phyloP scores from a whole-genome alignment of 2,329 filamentous ascomycete species.

The Clonostachys chloroleuca region DNA sequence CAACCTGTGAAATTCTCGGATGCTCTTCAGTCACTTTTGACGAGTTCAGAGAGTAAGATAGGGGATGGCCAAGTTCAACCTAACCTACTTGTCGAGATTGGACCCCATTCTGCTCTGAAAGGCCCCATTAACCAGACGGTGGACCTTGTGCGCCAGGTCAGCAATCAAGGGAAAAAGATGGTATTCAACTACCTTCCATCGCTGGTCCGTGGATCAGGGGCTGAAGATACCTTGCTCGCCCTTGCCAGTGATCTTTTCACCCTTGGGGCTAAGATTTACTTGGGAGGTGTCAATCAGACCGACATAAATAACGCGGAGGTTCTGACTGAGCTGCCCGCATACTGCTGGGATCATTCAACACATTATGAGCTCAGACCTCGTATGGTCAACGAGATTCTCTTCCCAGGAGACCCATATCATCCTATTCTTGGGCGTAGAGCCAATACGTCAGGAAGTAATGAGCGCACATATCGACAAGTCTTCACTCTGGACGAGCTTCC shows the following conservation, averaged over 20 bases:
- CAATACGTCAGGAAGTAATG: too few relatives aligned
- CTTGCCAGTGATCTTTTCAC: constrained; percentile 32
- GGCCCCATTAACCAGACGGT: constrained; percentile 24
- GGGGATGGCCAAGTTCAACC: too few relatives aligned
- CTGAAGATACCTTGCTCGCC: constrained; percentile 8
- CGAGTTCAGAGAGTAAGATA: neutral
- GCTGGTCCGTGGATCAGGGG: constrained; percentile 6
- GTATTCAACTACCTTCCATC: constrained; percentile 5
- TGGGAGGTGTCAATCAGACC: constrained; percentile 32
- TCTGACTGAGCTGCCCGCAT: constrained; percentile 33
- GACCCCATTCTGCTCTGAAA: constrained; percentile 29
- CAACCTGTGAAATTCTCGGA: constrained; percentile 1
- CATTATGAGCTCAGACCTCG: constrained; percentile 15
- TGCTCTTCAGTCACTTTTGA: neutral
- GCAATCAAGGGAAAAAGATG: constrained; percentile 14
- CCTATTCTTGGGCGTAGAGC: constrained; percentile 13
- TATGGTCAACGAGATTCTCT: constrained; percentile 14
- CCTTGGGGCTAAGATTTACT: constrained; percentile 31
- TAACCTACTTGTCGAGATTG: constrained; percentile 21
- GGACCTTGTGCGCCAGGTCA: constrained; percentile 12
- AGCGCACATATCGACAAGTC: constrained; percentile 27
- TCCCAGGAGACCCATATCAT: constrained; percentile 22
- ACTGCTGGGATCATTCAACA: constrained; percentile 28
- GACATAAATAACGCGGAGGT: constrained; percentile 8
- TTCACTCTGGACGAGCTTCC: constrained; percentile 26